These are phyloP conservation scores for Knufia fluminis DNA, from an alignment of 2,329 filamentous ascomycete species.

Conservation along the genomic window DNA sequence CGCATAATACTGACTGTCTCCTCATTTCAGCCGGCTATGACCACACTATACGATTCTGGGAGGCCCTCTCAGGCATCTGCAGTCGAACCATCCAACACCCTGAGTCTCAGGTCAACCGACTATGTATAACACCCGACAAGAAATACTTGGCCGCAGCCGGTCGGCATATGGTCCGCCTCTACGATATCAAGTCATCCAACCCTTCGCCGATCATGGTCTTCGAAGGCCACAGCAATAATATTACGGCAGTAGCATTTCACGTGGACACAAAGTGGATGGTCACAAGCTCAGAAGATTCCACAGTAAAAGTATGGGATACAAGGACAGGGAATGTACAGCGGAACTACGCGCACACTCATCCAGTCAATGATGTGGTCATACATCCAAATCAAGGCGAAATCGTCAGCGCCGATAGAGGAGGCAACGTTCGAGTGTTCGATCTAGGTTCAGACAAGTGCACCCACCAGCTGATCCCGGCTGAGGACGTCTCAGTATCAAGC, in stretches of 20 bases:
- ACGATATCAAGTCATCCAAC: constrained; percentile 98
- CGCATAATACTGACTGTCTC: constrained; percentile 18
- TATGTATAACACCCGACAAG: constrained; percentile 98
- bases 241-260: constrained; percentile 95
- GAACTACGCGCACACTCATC: constrained; percentile 80
- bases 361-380: constrained; percentile 98
- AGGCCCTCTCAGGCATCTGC: constrained; percentile 94
- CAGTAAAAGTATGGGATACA: constrained; percentile 96
- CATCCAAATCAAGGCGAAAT: constrained; percentile 98
- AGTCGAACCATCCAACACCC: constrained; percentile 96
- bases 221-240: constrained; percentile 89
- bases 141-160: constrained; percentile 78
- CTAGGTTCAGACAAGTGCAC: constrained; percentile 94
- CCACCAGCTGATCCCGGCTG: constrained; percentile 91
- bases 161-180: constrained; percentile 86
- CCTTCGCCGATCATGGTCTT: constrained; percentile 88
- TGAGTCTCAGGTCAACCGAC: constrained; percentile 94
- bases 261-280: constrained; percentile 99
- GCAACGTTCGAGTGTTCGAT: constrained; percentile 93
- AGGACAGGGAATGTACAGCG: constrained; percentile 76
- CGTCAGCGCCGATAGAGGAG: constrained; percentile 87
- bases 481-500: constrained; percentile 85
- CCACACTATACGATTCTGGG: constrained; percentile 85
- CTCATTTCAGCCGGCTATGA: constrained; percentile 55
- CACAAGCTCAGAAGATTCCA: constrained; percentile 91